phyloP scores from a whole-genome alignment of 2,329 filamentous ascomycete species.

The Aaosphaeria arxii region DNA sequence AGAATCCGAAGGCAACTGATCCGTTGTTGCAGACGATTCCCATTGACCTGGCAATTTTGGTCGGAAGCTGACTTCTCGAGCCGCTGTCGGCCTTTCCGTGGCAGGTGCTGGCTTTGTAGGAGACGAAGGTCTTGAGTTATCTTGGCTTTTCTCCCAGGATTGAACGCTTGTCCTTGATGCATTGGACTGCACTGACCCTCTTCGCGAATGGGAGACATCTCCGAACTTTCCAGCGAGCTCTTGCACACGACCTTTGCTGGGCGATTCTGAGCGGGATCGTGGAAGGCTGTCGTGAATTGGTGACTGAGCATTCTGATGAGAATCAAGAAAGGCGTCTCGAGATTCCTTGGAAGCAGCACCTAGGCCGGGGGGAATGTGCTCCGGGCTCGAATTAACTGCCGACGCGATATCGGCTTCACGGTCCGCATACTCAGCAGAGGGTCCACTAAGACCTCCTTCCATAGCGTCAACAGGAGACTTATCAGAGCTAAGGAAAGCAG shows the following conservation, averaged over 20 bases:
- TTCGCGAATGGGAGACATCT: slow-evolving; percentile 44
- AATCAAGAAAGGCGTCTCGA: slow-evolving; percentile 34
- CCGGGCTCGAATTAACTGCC: slow-evolving; percentile 21
- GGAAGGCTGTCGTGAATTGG: slow-evolving; percentile 26
- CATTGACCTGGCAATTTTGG: slow-evolving; percentile 53
- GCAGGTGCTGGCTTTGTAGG: slow-evolving; percentile 18
- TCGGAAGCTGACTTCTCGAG: slow-evolving; percentile 43
- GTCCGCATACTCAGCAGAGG: slow-evolving; percentile 25
- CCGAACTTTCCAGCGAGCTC: slow-evolving; percentile 52
- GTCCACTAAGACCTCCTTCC: slow-evolving; percentile 21
- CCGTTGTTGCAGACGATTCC: slow-evolving; percentile 48
- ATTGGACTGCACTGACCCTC: slow-evolving; percentile 45
- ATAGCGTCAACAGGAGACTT: slow-evolving; percentile 25
- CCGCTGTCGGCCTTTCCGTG: slow-evolving; percentile 22
- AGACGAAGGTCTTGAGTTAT: slow-evolving; percentile 33
- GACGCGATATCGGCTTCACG: slow-evolving; percentile 38
- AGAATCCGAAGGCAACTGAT: slow-evolving; percentile 29
- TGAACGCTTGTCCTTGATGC: slow-evolving; percentile 39
- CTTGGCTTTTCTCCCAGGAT: slow-evolving; percentile 39
- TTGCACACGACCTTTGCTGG: slow-evolving; percentile 49
- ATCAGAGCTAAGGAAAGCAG: slow-evolving; percentile 46
- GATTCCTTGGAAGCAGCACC: slow-evolving; percentile 30
- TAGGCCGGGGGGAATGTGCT: slow-evolving; percentile 16
- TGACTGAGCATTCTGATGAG: slow-evolving; percentile 24
- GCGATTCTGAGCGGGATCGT: slow-evolving; percentile 41